A percentile compares a stretch with the other conserved stretches of the same genome.
phyloP scores from a whole-genome alignment of 768 basidiomycete species.

The Cystofilobasidium macerans region DNA sequence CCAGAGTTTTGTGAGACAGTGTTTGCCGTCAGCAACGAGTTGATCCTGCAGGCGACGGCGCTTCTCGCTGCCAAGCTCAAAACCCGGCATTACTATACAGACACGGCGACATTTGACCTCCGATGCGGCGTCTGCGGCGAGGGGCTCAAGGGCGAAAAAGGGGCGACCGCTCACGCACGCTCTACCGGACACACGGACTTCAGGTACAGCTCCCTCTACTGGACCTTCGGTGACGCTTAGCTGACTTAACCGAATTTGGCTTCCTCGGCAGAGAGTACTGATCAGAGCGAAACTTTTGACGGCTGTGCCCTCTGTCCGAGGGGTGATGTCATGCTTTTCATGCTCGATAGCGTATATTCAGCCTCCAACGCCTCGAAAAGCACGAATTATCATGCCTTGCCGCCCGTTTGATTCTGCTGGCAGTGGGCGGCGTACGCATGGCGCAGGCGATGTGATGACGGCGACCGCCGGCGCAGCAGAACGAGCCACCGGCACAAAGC shows the following conservation, averaged over 20 bases:
- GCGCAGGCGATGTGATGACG: too few species aligned
- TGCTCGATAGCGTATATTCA: too few species aligned
- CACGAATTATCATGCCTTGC: too few species aligned
- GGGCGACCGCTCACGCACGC: constrained; percentile 74
- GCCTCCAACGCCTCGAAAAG: too few species aligned
- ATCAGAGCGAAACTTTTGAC: background rate
- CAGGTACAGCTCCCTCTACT: background rate
- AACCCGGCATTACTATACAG: constrained; percentile 72
- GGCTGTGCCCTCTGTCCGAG: too few species aligned
- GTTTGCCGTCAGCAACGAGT: constrained; percentile 48
- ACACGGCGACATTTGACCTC: constrained; percentile 80
- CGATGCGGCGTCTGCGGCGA: constrained; percentile 59
- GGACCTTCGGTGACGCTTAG: background rate
- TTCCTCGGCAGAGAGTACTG: background rate
- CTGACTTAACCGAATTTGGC: background rate
- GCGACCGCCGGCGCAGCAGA: too few species aligned
- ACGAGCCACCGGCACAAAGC: too few species aligned
- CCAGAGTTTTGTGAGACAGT: constrained; percentile 78
- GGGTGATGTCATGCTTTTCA: too few species aligned
- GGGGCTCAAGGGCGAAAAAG: constrained; percentile 88
- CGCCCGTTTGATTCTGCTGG: too few species aligned
- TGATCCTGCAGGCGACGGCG: constrained; percentile 42
- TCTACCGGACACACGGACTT: constrained; percentile 60
- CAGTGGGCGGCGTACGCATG: too few species aligned
- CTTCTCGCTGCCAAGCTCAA: constrained; percentile 63